These are phyloP conservation scores for Lepidopterella palustris DNA, from an alignment of 495 filamentous ascomycete genomes.

Conservation along the genomic window DNA sequence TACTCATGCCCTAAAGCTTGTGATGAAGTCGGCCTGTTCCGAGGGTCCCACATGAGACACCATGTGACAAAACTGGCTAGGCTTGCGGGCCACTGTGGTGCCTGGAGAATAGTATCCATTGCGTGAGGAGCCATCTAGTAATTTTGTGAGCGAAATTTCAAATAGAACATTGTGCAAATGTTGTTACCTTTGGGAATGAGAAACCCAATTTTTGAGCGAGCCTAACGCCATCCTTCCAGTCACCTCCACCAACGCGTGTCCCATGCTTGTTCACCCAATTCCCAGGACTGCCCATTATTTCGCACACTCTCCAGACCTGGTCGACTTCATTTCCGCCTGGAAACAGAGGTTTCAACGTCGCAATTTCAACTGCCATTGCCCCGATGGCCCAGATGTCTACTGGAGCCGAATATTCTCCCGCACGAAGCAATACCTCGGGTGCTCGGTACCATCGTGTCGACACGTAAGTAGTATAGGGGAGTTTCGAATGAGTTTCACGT, in stretches of 20 bases:
- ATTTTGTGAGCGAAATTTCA: constrained; percentile 21
- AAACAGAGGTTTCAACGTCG: constrained; percentile 94
- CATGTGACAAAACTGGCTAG: constrained; percentile 91
- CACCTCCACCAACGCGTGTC: constrained; percentile 82
- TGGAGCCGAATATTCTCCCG: constrained; percentile 94
- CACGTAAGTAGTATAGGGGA: constrained; percentile 97
- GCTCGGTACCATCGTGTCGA: constrained; percentile 98
- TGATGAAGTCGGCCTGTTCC: constrained; percentile 83
- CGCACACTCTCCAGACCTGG: constrained; percentile 97
- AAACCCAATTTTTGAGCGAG: constrained; percentile 95
- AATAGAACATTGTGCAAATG: neutral
- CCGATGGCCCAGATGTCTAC: constrained; percentile 99
- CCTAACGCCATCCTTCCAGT: constrained; percentile 92
- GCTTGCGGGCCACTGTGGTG: constrained; percentile 85
- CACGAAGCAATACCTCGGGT: constrained; percentile 88
- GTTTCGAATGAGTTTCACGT: constrained; percentile 89
- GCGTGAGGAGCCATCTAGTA: constrained; percentile 92
- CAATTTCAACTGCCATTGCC: constrained; percentile 99
- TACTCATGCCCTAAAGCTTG: constrained; percentile 92
- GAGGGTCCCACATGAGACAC: constrained; percentile 99
- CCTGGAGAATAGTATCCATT: constrained; percentile 87
- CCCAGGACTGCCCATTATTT: constrained; percentile 98
- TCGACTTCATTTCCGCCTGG: constrained; percentile 98
- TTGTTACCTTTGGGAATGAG: constrained; percentile 78
- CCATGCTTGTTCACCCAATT: constrained; percentile 95